Percentiles rank a stretch among this genome's conserved stretches.
Evolutionary conservation across 164 flowering plant genomes (phyloP).

Genomic region (Tetracentron sinense): DNA sequence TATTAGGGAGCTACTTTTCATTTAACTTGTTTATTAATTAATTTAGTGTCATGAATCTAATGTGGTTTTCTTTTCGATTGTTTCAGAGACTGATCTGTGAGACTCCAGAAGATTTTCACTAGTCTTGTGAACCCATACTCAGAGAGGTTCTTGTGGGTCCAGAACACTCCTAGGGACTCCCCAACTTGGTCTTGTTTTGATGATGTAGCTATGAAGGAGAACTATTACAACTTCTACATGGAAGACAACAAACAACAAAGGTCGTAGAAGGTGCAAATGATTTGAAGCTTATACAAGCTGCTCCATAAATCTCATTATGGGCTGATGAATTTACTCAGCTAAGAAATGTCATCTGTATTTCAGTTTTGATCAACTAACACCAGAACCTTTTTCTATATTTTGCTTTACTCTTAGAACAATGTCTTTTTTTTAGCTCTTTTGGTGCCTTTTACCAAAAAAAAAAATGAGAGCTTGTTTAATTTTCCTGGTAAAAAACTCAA

Average conservation of each 20-base stretch:
- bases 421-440: background rate
- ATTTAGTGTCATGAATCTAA: background rate
- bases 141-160: conserved; percentile 69
- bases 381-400: background rate
- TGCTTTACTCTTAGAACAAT: background rate
- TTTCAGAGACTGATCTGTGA: conserved; percentile 93
- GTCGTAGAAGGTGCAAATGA: conserved; percentile 61
- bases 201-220: conserved; percentile 57
- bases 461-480: no score
- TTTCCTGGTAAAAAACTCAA: no score
- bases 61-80: conserved; percentile 7
- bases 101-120: conserved; percentile 70
- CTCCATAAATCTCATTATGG: conserved; percentile 67
- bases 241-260: conserved; percentile 43
- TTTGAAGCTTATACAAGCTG: conserved; percentile 82
- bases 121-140: conserved; percentile 88
- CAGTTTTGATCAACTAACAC: background rate
- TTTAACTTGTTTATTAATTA: background rate
- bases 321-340: conserved; percentile 27
- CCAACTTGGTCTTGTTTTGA: conserved; percentile 73
- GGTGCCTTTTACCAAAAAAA: no score
- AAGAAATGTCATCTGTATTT: background rate
- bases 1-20: no score
- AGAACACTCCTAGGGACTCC: conserved; percentile 77
- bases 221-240: conserved; percentile 27